Evolutionary conservation across 164 flowering plant species (phyloP).

Genomic region (Vitis riparia): DNA sequence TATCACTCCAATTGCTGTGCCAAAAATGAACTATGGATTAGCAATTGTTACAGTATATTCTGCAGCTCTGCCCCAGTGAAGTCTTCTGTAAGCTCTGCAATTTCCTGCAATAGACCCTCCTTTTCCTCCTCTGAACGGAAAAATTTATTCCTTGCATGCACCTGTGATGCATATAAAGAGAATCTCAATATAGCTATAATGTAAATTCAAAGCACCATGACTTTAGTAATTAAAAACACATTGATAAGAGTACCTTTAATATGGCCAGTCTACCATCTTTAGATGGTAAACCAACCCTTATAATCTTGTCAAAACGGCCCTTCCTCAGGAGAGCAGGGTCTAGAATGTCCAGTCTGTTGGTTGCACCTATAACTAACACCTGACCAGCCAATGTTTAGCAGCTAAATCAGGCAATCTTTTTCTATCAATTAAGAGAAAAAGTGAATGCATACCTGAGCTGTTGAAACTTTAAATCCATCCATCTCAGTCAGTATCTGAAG

Average conservation of each 20-base stretch:
- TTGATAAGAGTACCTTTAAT: conserved; percentile 59
- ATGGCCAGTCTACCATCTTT: conserved; percentile 93
- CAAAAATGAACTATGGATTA: neutral
- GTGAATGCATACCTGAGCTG: conserved; percentile 63
- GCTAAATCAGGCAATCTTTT: neutral
- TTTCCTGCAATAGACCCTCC: conserved; percentile 67
- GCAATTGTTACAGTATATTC: conserved; percentile 68
- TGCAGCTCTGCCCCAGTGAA: conserved; percentile 98
- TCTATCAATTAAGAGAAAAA: neutral
- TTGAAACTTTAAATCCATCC: conserved; percentile 96
- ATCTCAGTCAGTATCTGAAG: conserved; percentile 96
- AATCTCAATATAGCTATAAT: conserved; percentile 5
- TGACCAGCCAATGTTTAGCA: conserved; percentile 35
- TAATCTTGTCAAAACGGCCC: conserved; percentile 96
- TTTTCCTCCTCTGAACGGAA: conserved; percentile 89
- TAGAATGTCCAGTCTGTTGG: conserved; percentile 91
- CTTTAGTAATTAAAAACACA: neutral
- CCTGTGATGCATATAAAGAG: conserved; percentile 42
- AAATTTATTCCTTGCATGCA: conserved; percentile 92
- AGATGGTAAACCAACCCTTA: conserved; percentile 95
- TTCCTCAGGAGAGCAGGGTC: conserved; percentile 97
- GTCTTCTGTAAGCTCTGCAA: conserved; percentile 81
- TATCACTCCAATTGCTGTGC: conserved; percentile 1
- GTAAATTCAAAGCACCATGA: neutral
- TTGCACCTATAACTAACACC: conserved; percentile 97